phyloP scores from a whole-genome alignment of 345 rosid species.

The Arabis hirsuta region DNA sequence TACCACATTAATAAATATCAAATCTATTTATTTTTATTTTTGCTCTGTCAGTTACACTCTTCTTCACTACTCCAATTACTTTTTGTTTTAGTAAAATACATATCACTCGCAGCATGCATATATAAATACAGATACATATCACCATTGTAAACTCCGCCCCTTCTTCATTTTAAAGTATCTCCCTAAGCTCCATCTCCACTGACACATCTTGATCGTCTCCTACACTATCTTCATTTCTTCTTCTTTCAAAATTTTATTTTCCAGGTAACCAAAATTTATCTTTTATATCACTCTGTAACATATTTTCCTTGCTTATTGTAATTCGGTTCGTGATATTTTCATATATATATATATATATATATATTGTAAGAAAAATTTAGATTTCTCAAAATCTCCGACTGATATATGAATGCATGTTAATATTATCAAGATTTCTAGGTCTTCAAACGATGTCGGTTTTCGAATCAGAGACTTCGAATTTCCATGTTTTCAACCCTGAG shows the following conservation, averaged over 20 bases:
- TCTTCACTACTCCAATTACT: slow-evolving; percentile 19
- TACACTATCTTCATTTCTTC: slow-evolving; percentile 14
- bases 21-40: not conserved
- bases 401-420: slow-evolving; percentile 37
- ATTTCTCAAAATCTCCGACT: not conserved
- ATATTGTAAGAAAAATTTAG: not conserved
- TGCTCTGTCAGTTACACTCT: slow-evolving; percentile 34
- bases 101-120: slow-evolving; percentile 34
- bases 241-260: slow-evolving; percentile 1
- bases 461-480: slow-evolving; percentile 39
- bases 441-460: slow-evolving; percentile 34
- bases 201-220: slow-evolving; percentile 28
- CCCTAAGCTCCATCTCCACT: slow-evolving; percentile 40
- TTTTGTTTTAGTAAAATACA: not conserved
- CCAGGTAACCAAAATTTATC: slow-evolving; percentile 28
- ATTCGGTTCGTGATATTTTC: not conserved
- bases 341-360: not conserved
- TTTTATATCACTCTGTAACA: not conserved
- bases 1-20: slow-evolving; percentile 33
- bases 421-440: slow-evolving; percentile 25
- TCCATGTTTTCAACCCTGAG: slow-evolving; percentile 31
- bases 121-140: not conserved
- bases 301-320: not conserved
- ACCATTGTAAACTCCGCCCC: slow-evolving; percentile 45
- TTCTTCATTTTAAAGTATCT: slow-evolving; percentile 34